These are phyloP conservation scores for Aspergillus versicolor DNA, from an alignment of 2,329 filamentous ascomycete genomes.

Conservation along the genomic window DNA sequence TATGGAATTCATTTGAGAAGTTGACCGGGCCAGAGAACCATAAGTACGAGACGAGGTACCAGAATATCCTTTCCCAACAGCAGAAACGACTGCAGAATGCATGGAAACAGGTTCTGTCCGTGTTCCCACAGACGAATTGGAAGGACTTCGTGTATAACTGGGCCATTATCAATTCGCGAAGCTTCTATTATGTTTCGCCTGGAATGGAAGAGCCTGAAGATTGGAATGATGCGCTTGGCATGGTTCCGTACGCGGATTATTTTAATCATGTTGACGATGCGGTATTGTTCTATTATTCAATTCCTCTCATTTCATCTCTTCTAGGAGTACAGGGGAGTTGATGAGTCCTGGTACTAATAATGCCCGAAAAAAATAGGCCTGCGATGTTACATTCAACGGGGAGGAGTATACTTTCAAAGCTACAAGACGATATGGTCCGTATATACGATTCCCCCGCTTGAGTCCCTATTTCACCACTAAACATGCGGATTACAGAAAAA, in stretches of 20 bases:
- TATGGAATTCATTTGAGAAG: slow-evolving; percentile 30
- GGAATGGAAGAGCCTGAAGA: slow-evolving; percentile 31
- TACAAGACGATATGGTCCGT: slow-evolving; percentile 25
- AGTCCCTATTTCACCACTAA: background rate
- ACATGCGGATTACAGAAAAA: slow-evolving; percentile 23
- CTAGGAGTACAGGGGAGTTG: background rate
- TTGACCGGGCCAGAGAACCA: slow-evolving; percentile 13
- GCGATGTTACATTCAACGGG: slow-evolving; percentile 28
- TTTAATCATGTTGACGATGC: slow-evolving; percentile 41
- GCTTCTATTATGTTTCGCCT: slow-evolving; percentile 56
- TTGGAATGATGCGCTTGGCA: slow-evolving; percentile 39
- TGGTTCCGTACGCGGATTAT: slow-evolving; percentile 44
- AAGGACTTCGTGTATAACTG: slow-evolving; percentile 53
- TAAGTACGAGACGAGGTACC: slow-evolving; percentile 32
- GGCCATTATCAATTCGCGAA: slow-evolving; percentile 58
- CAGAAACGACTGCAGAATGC: slow-evolving; percentile 52
- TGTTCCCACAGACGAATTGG: slow-evolving; percentile 41
- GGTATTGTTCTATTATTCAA: slow-evolving; percentile 19
- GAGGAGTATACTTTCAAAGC: slow-evolving; percentile 28
- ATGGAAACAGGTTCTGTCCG: slow-evolving; percentile 45
- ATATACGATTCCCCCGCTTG: background rate
- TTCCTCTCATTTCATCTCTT: background rate
- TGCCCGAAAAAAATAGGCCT: slow-evolving; percentile 15
- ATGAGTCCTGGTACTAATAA: background rate
- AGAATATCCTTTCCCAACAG: slow-evolving; percentile 51